Evolutionary conservation across 164 flowering plant genomes (phyloP), one percentile per base, ranked within the genome.

Genomic region (Stephania japonica): DNA sequence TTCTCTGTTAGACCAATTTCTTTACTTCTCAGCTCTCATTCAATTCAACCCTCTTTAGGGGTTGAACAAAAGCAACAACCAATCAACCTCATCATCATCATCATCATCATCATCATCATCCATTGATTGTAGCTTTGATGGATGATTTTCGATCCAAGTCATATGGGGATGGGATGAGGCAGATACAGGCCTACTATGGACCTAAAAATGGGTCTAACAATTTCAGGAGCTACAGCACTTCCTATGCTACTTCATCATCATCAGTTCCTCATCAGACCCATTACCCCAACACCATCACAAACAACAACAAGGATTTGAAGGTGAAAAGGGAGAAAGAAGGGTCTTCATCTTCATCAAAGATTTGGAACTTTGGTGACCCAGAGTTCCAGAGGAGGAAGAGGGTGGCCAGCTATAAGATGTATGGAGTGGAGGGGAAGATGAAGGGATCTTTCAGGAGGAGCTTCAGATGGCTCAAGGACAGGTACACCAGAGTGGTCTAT

Each of bases 401-500:
- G 81, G 85, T 84, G 56, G 86, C 83, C 70, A 69, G 83, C 19
- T 84, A 84, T 42, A 84, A 82, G 75, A 76, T 73, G 6, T 84
- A 84, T 72, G 62, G 79, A 42, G 82, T 84, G 68, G 86, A 84
- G 47, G 85, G 83, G 7, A 80, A 79, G 73, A 65, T 84, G 75
- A 84, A 84, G 50, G 86, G 85, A 25, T 73, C 85, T 49, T 73
- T 84, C 1, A 82, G 78, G 71, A 81, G 78, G 80, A 80, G 83
- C 42, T 72, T 78, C 65, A 81, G 79, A 69, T 83, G 98, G 98
- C 81, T 93, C 78, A 93, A 91, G 79, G 81, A 88, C 62, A 84
- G 86, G 26, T 90, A 68, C 75, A 70, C 81, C 67, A 81, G 87
- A 24, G 83, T 85, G 3, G 86, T 90, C n/a, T 77, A 89, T 86